phyloP scores from a whole-genome alignment of 2,329 filamentous ascomycete genomes.

The Ophiosphaerella korrae region DNA sequence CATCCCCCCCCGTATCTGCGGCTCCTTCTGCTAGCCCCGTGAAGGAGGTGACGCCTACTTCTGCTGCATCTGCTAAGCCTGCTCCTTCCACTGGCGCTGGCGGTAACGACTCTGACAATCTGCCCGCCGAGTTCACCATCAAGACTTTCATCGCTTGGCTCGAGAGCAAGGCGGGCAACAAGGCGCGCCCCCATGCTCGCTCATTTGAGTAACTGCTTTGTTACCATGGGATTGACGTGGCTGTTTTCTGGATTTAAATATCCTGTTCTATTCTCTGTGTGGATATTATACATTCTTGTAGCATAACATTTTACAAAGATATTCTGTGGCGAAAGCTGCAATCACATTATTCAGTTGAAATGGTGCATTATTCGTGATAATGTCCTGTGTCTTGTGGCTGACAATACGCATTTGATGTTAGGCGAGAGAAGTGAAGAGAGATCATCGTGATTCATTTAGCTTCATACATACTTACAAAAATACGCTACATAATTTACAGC shows the following conservation, averaged over 20 bases:
- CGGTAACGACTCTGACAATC: constrained; percentile 8
- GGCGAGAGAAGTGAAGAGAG: too few species aligned
- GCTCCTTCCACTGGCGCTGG: constrained; percentile 18
- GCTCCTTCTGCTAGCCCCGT: neutral
- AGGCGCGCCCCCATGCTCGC: constrained; percentile 37
- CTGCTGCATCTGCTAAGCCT: constrained; percentile 6
- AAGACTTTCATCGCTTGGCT: constrained; percentile 43
- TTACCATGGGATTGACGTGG: neutral
- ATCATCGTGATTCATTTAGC: neutral
- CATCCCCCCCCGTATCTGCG: constrained; percentile 13
- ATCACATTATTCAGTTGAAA: neutral
- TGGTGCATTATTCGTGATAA: neutral
- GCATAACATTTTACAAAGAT: constrained; percentile 11
- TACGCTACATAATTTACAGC: constrained; percentile 7
- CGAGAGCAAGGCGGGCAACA: constrained; percentile 29
- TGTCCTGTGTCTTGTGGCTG: too few species aligned
- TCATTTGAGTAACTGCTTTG: constrained; percentile 18
- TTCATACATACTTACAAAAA: neutral
- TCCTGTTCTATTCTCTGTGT: constrained; percentile 22
- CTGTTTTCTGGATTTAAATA: constrained; percentile 17
- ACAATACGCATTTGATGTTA: too few species aligned
- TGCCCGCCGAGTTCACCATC: constrained; percentile 41
- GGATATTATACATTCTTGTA: constrained; percentile 20
- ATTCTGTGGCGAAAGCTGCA: neutral
- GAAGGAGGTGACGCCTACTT: neutral